Evolutionary conservation across 2,329 filamentous ascomycete genomes (phyloP).

Genomic region (Fusarium tjaetaba): DNA sequence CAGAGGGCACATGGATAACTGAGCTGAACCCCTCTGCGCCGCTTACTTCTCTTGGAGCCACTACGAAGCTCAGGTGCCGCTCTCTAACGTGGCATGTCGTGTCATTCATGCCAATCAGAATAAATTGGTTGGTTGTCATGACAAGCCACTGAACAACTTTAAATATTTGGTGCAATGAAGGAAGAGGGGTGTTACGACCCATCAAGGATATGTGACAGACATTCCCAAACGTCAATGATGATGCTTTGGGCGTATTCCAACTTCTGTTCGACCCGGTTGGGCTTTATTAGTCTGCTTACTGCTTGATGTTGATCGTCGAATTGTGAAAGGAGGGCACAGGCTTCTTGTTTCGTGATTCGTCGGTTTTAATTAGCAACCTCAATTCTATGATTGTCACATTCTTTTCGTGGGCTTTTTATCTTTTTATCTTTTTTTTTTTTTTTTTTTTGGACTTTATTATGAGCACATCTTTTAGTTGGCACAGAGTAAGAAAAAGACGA

Average conservation of each 20-base stretch:
- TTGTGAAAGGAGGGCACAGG: not conserved
- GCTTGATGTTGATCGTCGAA: constrained; percentile 20
- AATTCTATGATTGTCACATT: not conserved
- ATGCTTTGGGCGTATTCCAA: constrained; percentile 13
- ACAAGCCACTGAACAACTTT: constrained; percentile 34
- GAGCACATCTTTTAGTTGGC: not conserved
- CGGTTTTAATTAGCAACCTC: constrained; percentile 13
- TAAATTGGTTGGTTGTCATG: constrained; percentile 23
- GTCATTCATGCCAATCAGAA: constrained; percentile 1
- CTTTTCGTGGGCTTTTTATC: not conserved
- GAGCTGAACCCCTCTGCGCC: constrained; percentile 11
- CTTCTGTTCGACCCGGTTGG: constrained; percentile 4
- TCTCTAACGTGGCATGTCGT: constrained; percentile 20
- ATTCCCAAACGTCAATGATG: constrained; percentile 7
- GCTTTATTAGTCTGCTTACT: constrained; percentile 24
- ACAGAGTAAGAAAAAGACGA: not conserved
- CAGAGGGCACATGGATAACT: constrained; percentile 9
- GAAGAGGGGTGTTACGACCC: not conserved
- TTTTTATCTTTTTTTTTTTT: no score
- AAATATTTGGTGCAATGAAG: constrained; percentile 4
- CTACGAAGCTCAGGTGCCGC: constrained; percentile 15
- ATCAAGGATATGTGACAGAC: not conserved
- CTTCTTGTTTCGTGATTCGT: constrained; percentile 19
- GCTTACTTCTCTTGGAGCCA: constrained; percentile 14
- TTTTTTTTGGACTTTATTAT: not conserved